Evolutionary conservation across 495 filamentous ascomycete genomes (phyloP).

Genomic region (Jackrogersella minutella): DNA sequence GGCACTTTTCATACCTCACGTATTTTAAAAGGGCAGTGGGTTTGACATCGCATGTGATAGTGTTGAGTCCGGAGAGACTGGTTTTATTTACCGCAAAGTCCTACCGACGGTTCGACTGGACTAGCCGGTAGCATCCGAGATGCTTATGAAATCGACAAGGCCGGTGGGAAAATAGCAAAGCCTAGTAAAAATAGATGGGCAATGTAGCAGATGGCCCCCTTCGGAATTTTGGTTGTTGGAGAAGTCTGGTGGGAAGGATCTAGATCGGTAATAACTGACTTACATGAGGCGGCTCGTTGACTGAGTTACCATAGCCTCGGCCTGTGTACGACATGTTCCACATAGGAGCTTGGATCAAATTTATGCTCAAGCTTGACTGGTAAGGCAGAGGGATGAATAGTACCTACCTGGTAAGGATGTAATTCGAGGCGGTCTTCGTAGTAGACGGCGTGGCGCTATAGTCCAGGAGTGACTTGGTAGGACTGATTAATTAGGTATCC

Average conservation of each 20-base stretch:
- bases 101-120: not conserved
- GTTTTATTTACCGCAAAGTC: slow-evolving; percentile 32
- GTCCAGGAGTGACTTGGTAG: slow-evolving; percentile 5
- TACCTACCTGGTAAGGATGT: slow-evolving; percentile 6
- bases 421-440: slow-evolving; percentile 17
- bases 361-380: slow-evolving; percentile 22
- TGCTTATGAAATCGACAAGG: slow-evolving; percentile 16
- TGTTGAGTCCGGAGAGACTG: slow-evolving; percentile 8
- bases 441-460: slow-evolving; percentile 20
- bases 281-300: slow-evolving; percentile 35
- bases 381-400: slow-evolving; percentile 15
- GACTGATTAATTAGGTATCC: slow-evolving; percentile 4
- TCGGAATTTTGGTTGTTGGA: slow-evolving; percentile 9
- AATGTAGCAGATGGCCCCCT: slow-evolving; percentile 6
- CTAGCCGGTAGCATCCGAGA: slow-evolving; percentile 7
- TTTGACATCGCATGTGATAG: not conserved
- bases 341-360: slow-evolving; percentile 24
- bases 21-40: not conserved
- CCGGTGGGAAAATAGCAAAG: slow-evolving; percentile 2
- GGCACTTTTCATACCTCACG: not conserved
- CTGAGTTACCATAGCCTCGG: slow-evolving; percentile 33
- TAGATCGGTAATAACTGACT: slow-evolving; percentile 37
- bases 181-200: slow-evolving; percentile 28
- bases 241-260: slow-evolving; percentile 10
- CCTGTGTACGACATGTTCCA: slow-evolving; percentile 41